These are phyloP conservation scores for Calonectria crousiana DNA, from an alignment of 2,329 filamentous ascomycete species.

Conservation along the genomic window DNA sequence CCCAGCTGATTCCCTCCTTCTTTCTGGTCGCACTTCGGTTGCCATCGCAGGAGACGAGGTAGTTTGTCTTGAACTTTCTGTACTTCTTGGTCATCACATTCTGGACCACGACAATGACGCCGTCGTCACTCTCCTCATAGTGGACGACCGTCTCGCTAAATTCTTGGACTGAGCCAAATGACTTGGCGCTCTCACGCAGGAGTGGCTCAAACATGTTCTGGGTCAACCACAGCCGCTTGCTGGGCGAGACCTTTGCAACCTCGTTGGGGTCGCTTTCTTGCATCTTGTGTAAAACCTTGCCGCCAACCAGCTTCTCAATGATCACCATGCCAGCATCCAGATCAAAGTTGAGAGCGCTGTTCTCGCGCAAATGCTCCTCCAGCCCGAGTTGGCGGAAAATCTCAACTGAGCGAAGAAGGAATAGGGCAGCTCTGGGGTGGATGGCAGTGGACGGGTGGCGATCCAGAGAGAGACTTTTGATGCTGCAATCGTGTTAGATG, in stretches of 20 bases:
- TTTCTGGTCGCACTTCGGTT: slow-evolving; percentile 16
- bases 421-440: slow-evolving; percentile 8
- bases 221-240: slow-evolving; percentile 11
- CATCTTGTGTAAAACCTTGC: not conserved
- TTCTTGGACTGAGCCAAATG: not conserved
- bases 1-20: slow-evolving; percentile 1
- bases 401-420: slow-evolving; percentile 2
- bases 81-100: slow-evolving; percentile 5
- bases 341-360: not conserved
- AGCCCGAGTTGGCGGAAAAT: slow-evolving; percentile 7
- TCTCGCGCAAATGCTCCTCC: not conserved
- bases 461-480: slow-evolving; percentile 3
- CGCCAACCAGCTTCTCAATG: not conserved
- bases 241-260: not conserved
- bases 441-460: slow-evolving; percentile 14
- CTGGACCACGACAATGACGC: slow-evolving; percentile 7
- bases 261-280: slow-evolving; percentile 3
- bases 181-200: not conserved
- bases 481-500: not conserved
- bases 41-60: slow-evolving; percentile 11
- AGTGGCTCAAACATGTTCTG: slow-evolving; percentile 22
- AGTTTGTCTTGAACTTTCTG: slow-evolving; percentile 21
- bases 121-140: slow-evolving; percentile 2
- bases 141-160: not conserved
- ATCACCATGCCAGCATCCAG: not conserved